phyloP scores from a whole-genome alignment of 1,139 yeast genomes.

The Yamadazyma diddensiae region DNA sequence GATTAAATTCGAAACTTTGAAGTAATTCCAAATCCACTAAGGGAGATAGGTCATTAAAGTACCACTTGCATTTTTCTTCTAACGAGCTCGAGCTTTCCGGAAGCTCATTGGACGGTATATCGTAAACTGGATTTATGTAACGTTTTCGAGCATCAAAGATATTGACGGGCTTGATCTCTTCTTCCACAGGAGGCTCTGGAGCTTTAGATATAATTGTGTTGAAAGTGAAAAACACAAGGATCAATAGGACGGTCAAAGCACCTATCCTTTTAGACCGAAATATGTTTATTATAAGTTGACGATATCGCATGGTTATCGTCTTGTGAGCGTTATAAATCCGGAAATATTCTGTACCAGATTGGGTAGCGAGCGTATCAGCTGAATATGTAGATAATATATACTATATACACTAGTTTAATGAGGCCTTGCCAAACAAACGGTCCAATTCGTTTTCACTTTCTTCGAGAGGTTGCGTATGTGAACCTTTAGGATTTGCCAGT shows the following conservation, averaged over 20 bases:
- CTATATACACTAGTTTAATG: no score
- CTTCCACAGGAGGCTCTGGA: background rate
- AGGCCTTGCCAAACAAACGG: slow-evolving; percentile 26
- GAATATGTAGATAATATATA: no score
- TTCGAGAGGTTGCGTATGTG: no score
- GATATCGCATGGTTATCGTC: background rate
- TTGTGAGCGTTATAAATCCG: background rate
- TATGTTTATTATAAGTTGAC: background rate
- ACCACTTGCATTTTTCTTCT: slow-evolving; percentile 3
- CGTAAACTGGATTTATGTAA: slow-evolving; percentile 3
- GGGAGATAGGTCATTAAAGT: slow-evolving; percentile 14
- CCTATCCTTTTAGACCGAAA: background rate
- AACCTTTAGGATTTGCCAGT: no score
- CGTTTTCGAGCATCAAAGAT: slow-evolving; percentile 1
- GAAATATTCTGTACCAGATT: no score
- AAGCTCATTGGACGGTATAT: background rate
- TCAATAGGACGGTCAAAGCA: background rate
- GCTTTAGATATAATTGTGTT: background rate
- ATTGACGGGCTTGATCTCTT: background rate
- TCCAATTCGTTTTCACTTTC: no score
- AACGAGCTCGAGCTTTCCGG: background rate
- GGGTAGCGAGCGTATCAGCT: no score
- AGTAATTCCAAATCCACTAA: slow-evolving; percentile 19
- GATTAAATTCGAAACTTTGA: slow-evolving; percentile 17
- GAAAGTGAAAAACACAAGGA: background rate